A percentile compares a stretch with the other conserved stretches of the same genome.
phyloP scores from a whole-genome alignment of 352 stramenopile genomes.

The Pythium guiyangense region DNA sequence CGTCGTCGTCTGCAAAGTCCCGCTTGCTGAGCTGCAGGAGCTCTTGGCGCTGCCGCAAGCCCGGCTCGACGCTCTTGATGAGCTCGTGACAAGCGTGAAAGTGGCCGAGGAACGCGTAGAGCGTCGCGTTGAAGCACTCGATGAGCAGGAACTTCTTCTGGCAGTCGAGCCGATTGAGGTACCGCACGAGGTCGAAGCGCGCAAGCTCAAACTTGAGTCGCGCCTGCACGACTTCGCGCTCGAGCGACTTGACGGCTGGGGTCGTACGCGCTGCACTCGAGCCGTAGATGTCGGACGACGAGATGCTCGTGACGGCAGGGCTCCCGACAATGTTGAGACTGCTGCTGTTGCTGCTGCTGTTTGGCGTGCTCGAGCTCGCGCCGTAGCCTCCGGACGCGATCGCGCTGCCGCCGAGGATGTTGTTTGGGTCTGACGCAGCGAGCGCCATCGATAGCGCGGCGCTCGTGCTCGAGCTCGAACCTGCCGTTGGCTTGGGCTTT shows the following conservation, averaged over 20 bases:
- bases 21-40: constrained; percentile 56
- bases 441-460: constrained; percentile 8
- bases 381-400: not conserved
- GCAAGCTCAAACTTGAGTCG: constrained; percentile 75
- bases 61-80: constrained; percentile 70
- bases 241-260: constrained; percentile 28
- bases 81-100: constrained; percentile 82
- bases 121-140: constrained; percentile 80
- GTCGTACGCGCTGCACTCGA: not conserved
- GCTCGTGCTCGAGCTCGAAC: constrained; percentile 16
- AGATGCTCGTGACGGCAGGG: constrained; percentile 10
- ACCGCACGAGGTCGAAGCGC: constrained; percentile 81
- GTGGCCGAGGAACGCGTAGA: constrained; percentile 77
- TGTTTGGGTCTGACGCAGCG: constrained; percentile 10
- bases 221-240: constrained; percentile 59
- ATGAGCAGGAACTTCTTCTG: constrained; percentile 85
- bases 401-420: constrained; percentile 12
- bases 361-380: not conserved
- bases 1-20: constrained; percentile 70
- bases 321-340: constrained; percentile 4
- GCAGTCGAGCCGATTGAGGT: constrained; percentile 76
- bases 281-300: constrained; percentile 5
- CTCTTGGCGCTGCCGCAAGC: constrained; percentile 60
- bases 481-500: constrained; percentile 49
- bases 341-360: constrained; percentile 3